Evolutionary conservation across 176 grass and related monocot genomes (phyloP).

Genomic region (Areca catechu): DNA sequence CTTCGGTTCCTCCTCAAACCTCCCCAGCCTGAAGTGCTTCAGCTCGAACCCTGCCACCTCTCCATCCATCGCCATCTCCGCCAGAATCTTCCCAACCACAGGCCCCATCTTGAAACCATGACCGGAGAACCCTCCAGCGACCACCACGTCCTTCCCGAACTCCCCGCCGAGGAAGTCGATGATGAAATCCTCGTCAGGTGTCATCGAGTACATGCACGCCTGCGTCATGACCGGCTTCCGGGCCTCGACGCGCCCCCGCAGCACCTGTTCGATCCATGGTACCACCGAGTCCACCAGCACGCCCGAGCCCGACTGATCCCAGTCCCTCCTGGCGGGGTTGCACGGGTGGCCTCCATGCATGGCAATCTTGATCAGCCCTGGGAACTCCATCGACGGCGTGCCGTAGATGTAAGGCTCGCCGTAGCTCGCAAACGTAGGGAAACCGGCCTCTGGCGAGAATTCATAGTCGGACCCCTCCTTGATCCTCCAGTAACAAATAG

Average conservation of each 20-base stretch:
- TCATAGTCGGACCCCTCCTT: constrained; percentile 31
- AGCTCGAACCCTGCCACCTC: constrained; percentile 46
- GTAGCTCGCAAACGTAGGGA: constrained; percentile 91
- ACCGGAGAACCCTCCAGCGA: constrained; percentile 80
- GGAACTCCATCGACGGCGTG: constrained; percentile 80
- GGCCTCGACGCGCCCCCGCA: constrained; percentile 42
- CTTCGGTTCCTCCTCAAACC: constrained; percentile 40
- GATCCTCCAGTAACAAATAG: constrained; percentile 86
- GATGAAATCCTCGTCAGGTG: constrained; percentile 73
- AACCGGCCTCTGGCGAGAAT: constrained; percentile 42
- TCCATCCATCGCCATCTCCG: constrained; percentile 62
- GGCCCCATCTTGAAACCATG: constrained; percentile 94
- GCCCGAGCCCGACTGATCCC: constrained; percentile 26
- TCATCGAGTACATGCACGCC: constrained; percentile 91
- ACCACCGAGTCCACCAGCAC: constrained; percentile 39
- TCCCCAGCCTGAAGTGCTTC: constrained; percentile 27
- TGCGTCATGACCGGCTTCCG: constrained; percentile 55
- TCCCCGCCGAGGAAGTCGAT: constrained; percentile 68
- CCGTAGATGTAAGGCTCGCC: constrained; percentile 65
- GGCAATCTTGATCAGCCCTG: constrained; percentile 77
- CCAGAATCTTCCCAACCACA: constrained; percentile 48
- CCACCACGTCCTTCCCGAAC: constrained; percentile 68
- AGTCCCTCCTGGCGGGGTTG: constrained; percentile 61
- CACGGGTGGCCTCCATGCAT: constrained; percentile 66
- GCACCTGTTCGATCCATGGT: constrained; percentile 47